Evolutionary conservation across 1,139 yeast genomes (phyloP), one percentile per base, ranked within the genome.

Genomic region (Pichia sp.): DNA sequence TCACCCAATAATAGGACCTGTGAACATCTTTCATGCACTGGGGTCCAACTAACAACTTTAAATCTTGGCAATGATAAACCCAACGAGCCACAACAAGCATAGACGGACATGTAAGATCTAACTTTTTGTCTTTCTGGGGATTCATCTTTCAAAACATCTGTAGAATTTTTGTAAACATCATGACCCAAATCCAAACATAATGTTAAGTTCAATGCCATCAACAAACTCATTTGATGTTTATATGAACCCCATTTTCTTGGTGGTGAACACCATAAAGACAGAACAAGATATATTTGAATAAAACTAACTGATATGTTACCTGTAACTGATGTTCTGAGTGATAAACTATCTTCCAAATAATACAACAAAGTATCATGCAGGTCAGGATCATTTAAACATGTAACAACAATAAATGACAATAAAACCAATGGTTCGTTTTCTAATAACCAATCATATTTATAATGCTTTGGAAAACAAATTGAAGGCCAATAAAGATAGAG

Each of bases 261-360:
- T 2, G 80, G 78, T 7, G 74, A 62, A 48, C 73, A 69, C 81
- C 80, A 77, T 8, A 73, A 59, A 9, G 79, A 72, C 16, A 76
- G 58, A 4, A 75, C 67, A 44, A 76, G 59, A 52, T 76, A 74
- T 1, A 71, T 65, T 45, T 69, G 70, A 25, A 77, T 70, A 46
- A 73, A 57, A 50, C 68, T 70, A 39, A 66, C 66, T 6, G 73
- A 64, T 45, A 76, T 67, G 44, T 69, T 72, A 29, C 73, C 73
- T 16, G 76, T 69, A 24, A 75, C 66, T 40, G 69, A 68, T 7
- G 76, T 69, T 39, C 66, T 64, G 49, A 74, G 68, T 2, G 79
- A 72, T 29, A 78, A 56, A 50, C 70, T 68, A 16, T 71, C 66
- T 53, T 76, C 79, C 27, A 78, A 55, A 58, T 76, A 76, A 51